Base-by-base conservation (phyloP, 1,139 yeast genomes). In the Zygosaccharomyces sapae region DNA sequence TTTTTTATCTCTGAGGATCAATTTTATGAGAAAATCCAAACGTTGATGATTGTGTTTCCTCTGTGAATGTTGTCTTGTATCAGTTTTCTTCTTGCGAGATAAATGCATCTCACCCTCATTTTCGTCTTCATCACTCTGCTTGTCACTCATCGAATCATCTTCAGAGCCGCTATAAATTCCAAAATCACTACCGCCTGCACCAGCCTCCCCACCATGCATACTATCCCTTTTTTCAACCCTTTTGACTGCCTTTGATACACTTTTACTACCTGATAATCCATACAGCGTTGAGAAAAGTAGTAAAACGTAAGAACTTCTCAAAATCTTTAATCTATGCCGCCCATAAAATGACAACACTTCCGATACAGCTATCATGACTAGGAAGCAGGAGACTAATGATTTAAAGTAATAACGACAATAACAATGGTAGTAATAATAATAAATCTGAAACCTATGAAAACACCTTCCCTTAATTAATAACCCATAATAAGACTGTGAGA, bases 231-330 rank as follows among this genome's bases (percentile, higher is more conserved):
- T 46, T 16, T 38, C 49, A 29, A 30, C 42, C 8, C 44, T 44
- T 40, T 22, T 43, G 25, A 27, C 46, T 42, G 45, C 44, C 29
- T 38, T 48, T 42, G 41, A 45, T 35, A 38, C 45, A 24, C 46
- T 51, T 12, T 51, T 48, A 4, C 53, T 49, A 30, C 48, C 44
- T 24, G 50, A 46, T 10, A 55, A 36, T 33, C 60, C 58, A 33
- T 48, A 41, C 18, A 63, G 47, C 18, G 66, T 59, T 1, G 57
- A 49, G 27, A 59, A 50, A 5, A 63, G 46, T 41, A 63, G 48
- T 34, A 60, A 41, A 9, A 63, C 47, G 48, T 63, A 63, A 3
- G 68, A 63, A 1, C 58, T 48, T 42, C 62, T 55, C 34, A 63
- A 51, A 6, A 63, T 57, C 36, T 55, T 55, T 10, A 58, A 52